Conservation (phyloP, 2,329 filamentous ascomycete genomes). For the Botryotinia convoluta region DNA sequence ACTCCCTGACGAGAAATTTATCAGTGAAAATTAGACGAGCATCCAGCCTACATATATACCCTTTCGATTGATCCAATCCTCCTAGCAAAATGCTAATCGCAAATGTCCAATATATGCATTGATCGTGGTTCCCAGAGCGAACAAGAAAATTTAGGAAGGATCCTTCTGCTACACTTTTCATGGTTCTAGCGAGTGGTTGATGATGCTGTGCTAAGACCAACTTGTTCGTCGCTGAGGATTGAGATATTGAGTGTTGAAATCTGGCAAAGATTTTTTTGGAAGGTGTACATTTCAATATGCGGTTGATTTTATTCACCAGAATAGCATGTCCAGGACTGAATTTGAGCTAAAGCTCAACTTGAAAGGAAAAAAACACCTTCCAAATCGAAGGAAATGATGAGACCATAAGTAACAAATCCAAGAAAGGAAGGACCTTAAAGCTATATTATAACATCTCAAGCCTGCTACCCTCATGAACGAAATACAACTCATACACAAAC, state of each 20-base stretch:
- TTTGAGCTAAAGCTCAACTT: background rate
- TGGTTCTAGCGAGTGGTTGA: background rate
- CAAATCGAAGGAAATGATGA: background rate
- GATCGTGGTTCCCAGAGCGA: background rate
- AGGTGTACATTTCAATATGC: background rate
- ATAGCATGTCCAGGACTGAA: background rate
- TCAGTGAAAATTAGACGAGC: background rate
- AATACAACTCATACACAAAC: background rate
- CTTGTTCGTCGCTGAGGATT: background rate
- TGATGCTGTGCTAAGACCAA: background rate
- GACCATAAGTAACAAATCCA: background rate
- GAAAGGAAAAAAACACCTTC: background rate
- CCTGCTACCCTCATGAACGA: background rate
- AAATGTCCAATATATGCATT: background rate
- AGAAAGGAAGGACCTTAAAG: background rate
- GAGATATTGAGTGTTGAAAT: background rate
- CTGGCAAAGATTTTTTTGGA: background rate
- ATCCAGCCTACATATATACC: background rate
- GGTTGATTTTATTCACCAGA: background rate
- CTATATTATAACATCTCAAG: background rate
- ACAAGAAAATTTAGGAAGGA: background rate
- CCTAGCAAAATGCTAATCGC: background rate
- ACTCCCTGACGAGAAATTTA: background rate
- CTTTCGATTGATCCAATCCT: background rate
- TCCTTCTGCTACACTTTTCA: background rate